Evolutionary conservation across 1,139 yeast genomes (phyloP).

Genomic region (Insectozyma bohioensis): DNA sequence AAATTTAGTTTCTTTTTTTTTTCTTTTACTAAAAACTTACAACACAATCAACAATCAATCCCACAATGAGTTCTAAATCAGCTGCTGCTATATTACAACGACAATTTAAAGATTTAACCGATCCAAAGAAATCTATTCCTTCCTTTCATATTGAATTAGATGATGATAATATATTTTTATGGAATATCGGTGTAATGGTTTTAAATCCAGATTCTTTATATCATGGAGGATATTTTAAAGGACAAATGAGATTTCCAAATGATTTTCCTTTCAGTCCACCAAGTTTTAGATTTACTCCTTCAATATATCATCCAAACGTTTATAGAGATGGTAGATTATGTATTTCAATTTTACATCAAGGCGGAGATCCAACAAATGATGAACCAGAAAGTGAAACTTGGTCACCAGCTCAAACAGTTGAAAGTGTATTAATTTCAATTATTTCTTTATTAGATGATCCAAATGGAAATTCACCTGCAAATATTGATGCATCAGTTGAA

Average conservation of each 20-base stretch:
- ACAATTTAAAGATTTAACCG: slow-evolving; percentile 91
- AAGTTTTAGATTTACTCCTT: slow-evolving; percentile 88
- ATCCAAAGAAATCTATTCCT: slow-evolving; percentile 89
- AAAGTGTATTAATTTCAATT: slow-evolving; percentile 83
- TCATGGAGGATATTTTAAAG: slow-evolving; percentile 95
- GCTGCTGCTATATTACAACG: slow-evolving; percentile 85
- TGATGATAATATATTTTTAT: slow-evolving; percentile 85
- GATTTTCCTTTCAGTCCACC: slow-evolving; percentile 95
- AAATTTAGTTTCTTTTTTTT: too few relatives aligned
- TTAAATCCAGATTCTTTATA: slow-evolving; percentile 85
- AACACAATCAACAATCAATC: neutral
- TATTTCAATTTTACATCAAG: slow-evolving; percentile 86
- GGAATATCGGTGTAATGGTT: slow-evolving; percentile 95
- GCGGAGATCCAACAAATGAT: slow-evolving; percentile 85
- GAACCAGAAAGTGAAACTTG: slow-evolving; percentile 93
- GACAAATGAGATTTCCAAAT: slow-evolving; percentile 88
- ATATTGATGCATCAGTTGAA: slow-evolving; percentile 93
- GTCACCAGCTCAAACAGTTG: slow-evolving; percentile 97
- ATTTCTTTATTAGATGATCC: slow-evolving; percentile 92
- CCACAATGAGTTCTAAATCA: slow-evolving; percentile 45
- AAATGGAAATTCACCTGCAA: slow-evolving; percentile 90
- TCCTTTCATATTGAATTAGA: slow-evolving; percentile 86
- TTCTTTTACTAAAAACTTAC: neutral
- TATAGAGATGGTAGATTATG: slow-evolving; percentile 92
- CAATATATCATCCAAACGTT: slow-evolving; percentile 93